Evolutionary conservation across 2,329 filamentous ascomycete species (phyloP).

Genomic region (Dendrostoma leiphaemia): DNA sequence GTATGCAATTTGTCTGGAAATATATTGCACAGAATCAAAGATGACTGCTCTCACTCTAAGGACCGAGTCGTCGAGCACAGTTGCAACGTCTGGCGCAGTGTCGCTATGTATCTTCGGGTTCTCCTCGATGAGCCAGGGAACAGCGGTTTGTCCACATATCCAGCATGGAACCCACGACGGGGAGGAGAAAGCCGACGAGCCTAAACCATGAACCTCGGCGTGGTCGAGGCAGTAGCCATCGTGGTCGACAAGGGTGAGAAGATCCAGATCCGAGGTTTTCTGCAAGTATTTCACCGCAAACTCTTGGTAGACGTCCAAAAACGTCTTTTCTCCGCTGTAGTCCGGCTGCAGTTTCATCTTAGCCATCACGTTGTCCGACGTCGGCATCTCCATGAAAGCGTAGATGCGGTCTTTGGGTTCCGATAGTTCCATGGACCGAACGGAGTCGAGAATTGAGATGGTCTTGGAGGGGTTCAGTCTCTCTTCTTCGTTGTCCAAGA

Average conservation of each 20-base stretch:
- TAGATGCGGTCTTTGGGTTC: slow-evolving; percentile 5
- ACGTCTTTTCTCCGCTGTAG: not conserved
- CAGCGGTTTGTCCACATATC: too few species aligned
- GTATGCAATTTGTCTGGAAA: too few species aligned
- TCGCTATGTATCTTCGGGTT: too few species aligned
- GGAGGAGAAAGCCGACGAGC: not conserved
- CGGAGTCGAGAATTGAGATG: not conserved
- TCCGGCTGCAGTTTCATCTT: not conserved
- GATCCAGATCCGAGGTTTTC: not conserved
- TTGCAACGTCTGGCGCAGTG: too few species aligned
- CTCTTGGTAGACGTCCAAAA: not conserved
- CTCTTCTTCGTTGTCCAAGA: not conserved
- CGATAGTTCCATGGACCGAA: not conserved
- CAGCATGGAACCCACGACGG: not conserved
- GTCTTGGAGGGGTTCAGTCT: not conserved
- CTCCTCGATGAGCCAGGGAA: too few species aligned
- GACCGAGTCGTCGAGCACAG: too few species aligned
- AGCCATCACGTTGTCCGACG: not conserved
- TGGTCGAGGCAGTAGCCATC: not conserved
- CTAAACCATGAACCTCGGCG: too few species aligned
- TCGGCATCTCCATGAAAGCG: slow-evolving; percentile 2
- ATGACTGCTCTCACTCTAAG: too few species aligned
- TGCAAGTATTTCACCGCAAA: not conserved
- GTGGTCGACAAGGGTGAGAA: not conserved
- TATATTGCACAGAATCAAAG: too few species aligned